Conservation (phyloP, 495 filamentous ascomycete species). For the Niebla homalea region DNA sequence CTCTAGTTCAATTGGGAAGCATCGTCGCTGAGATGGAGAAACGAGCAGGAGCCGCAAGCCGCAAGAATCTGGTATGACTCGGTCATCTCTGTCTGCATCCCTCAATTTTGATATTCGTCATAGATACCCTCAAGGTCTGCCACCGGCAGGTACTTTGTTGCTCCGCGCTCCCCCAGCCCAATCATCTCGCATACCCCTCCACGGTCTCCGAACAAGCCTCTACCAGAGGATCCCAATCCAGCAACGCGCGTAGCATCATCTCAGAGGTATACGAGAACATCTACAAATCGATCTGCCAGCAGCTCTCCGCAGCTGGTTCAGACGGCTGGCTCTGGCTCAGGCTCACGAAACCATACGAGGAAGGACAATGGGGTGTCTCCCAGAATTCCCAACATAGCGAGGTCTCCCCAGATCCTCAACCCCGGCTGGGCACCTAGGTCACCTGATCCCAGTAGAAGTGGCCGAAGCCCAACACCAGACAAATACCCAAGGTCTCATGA, state of each 20-base stretch:
- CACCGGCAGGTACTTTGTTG: constrained; percentile 16
- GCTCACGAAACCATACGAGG: background rate
- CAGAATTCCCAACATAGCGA: background rate
- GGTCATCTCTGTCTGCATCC: background rate
- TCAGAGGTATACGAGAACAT: constrained; percentile 12
- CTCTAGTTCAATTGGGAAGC: constrained; percentile 47
- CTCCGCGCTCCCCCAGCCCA: constrained; percentile 8
- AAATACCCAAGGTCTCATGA: background rate
- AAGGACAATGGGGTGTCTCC: background rate
- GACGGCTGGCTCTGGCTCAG: background rate
- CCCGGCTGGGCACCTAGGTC: constrained; percentile 1
- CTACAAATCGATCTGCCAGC: constrained; percentile 1
- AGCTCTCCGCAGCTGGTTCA: constrained; percentile 12
- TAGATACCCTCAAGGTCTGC: constrained; percentile 13
- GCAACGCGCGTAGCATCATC: constrained; percentile 9
- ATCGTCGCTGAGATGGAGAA: constrained; percentile 68
- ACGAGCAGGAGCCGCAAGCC: constrained; percentile 59
- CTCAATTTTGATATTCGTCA: background rate
- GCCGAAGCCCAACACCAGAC: background rate
- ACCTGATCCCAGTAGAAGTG: background rate
- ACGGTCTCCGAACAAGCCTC: constrained; percentile 14
- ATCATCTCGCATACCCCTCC: constrained; percentile 11
- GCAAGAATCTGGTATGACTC: constrained; percentile 37
- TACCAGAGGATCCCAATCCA: constrained; percentile 14
- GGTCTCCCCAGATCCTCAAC: background rate